Conservation (phyloP, 441 rosid genomes). For the Sinapis alba region DNA sequence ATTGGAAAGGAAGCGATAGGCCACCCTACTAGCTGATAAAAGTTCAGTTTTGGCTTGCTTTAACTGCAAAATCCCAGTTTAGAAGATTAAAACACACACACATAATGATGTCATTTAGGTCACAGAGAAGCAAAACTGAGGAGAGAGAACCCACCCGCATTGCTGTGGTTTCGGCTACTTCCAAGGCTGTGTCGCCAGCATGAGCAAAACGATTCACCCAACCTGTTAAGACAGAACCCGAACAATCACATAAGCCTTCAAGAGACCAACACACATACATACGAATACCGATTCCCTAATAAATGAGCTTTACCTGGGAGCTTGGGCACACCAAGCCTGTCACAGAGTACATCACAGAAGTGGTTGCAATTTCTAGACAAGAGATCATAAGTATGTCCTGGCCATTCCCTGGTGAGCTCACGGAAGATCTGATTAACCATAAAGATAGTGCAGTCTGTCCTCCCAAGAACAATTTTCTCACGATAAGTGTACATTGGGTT, state of each 20-base stretch:
- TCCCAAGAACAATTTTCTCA: constrained; percentile 81
- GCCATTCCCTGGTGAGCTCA: constrained; percentile 94
- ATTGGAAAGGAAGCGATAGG: constrained; percentile 80
- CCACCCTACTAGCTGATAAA: constrained; percentile 94
- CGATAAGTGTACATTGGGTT: constrained; percentile 96
- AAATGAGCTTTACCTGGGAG: constrained; percentile 70
- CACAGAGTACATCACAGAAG: constrained; percentile 91
- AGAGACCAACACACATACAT: background rate
- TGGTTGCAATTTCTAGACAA: constrained; percentile 93
- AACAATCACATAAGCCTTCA: background rate
- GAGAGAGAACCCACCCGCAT: constrained; percentile 58
- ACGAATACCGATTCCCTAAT: background rate
- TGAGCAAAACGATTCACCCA: constrained; percentile 99
- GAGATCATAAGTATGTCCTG: constrained; percentile 80
- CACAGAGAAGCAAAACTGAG: background rate
- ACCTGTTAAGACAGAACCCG: constrained; percentile 48
- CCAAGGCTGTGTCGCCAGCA: constrained; percentile 95
- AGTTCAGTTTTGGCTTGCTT: constrained; percentile 98
- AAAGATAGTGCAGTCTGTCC: constrained; percentile 58
- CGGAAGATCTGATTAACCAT: constrained; percentile 83
- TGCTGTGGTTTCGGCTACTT: constrained; percentile 92
- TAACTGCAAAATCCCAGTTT: constrained; percentile 55
- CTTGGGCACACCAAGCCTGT: constrained; percentile 86
- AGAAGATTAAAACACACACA: background rate
- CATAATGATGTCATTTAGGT: background rate